Percentiles rank a stretch among this genome's conserved stretches.
Evolutionary conservation across 2,329 filamentous ascomycete species (phyloP).

Genomic region (Talaromyces sp.): DNA sequence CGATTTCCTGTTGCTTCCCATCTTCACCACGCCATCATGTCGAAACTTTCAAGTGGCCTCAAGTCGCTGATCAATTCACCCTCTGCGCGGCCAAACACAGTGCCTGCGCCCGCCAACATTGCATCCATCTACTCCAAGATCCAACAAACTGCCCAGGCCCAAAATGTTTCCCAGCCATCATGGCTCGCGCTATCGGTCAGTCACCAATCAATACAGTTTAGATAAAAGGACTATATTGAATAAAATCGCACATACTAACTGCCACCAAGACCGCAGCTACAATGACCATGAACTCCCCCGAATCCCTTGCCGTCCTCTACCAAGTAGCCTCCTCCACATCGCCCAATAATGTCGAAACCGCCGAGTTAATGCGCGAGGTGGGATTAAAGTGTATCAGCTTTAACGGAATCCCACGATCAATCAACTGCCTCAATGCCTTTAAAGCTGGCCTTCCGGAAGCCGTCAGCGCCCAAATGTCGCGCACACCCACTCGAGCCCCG

Average conservation of each 20-base stretch:
- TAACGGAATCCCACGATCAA: slow-evolving; percentile 71
- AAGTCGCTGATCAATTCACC: slow-evolving; percentile 75
- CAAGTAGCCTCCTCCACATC: slow-evolving; percentile 21
- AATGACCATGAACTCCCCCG: slow-evolving; percentile 84
- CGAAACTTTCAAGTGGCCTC: slow-evolving; percentile 70
- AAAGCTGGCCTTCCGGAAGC: slow-evolving; percentile 61
- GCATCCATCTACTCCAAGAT: slow-evolving; percentile 66
- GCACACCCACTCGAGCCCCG: slow-evolving; percentile 58
- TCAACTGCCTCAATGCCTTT: slow-evolving; percentile 79
- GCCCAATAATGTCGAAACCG: slow-evolving; percentile 32
- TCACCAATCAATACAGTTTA: background rate
- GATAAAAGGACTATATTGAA: background rate
- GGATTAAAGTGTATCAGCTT: slow-evolving; percentile 52
- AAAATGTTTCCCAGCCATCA: slow-evolving; percentile 63
- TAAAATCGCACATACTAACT: background rate
- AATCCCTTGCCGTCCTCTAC: slow-evolving; percentile 50
- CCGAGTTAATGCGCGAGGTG: slow-evolving; percentile 49
- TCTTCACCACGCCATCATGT: slow-evolving; percentile 54
- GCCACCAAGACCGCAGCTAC: slow-evolving; percentile 71
- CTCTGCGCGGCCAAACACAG: slow-evolving; percentile 66
- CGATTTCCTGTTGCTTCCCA: background rate
- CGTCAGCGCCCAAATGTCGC: slow-evolving; percentile 59
- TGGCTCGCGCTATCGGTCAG: slow-evolving; percentile 69
- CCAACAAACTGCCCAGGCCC: slow-evolving; percentile 63
- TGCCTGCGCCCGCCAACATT: slow-evolving; percentile 66